These are phyloP conservation scores for Cinnamomum micranthum DNA, from an alignment of 164 flowering plant species.

Conservation along the genomic window DNA sequence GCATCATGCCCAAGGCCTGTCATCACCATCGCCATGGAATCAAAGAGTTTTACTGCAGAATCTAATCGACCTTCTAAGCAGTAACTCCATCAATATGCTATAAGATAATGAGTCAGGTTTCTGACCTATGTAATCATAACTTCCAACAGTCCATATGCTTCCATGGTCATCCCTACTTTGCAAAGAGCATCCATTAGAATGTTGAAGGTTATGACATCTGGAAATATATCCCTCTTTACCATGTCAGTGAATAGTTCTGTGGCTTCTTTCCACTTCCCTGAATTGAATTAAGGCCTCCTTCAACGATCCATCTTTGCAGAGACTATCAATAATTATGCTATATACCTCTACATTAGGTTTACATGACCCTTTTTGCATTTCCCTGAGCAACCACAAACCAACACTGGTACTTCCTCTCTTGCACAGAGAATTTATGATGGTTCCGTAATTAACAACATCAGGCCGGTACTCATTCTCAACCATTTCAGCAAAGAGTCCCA, in stretches of 20 bases:
- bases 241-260: slow-evolving; percentile 1
- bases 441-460: no score
- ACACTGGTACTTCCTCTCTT: no score
- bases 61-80: no score
- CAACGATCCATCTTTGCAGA: slow-evolving; percentile 9
- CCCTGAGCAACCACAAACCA: no score
- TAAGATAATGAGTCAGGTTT: no score
- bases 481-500: no score
- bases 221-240: slow-evolving; percentile 3
- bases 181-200: slow-evolving; percentile 9
- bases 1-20: no score
- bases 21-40: no score
- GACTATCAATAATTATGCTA: slow-evolving; percentile 7
- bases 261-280: slow-evolving; percentile 12
- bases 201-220: slow-evolving; percentile 3
- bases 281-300: slow-evolving; percentile 12
- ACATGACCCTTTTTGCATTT: neutral
- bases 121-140: slow-evolving; percentile 3
- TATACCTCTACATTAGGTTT: slow-evolving; percentile 9
- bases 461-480: no score
- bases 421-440: no score
- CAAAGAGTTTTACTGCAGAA: no score
- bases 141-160: slow-evolving; percentile 5
- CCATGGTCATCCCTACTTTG: slow-evolving; percentile 11
- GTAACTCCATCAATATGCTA: no score